Evolutionary conservation across 192 early-diverging fungal species (phyloP).

Genomic region (Gorgonomyces haynaldii): DNA sequence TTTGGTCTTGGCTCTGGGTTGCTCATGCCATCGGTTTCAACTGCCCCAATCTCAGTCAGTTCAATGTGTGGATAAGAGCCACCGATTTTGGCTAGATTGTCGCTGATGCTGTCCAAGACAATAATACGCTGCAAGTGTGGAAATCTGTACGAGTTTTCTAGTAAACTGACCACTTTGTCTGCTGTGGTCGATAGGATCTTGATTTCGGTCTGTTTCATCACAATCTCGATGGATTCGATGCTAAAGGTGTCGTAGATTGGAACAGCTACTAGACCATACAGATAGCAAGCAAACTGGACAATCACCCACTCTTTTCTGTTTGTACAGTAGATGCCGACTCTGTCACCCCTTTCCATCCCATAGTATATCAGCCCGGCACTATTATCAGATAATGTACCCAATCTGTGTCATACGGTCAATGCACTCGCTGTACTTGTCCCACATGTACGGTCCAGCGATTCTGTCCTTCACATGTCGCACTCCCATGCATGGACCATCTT

Average conservation of each 20-base stretch:
- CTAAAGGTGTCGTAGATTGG: constrained; percentile 72
- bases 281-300: not conserved
- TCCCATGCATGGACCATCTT: constrained; percentile 14
- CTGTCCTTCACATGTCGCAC: constrained; percentile 28
- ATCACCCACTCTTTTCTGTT: too few species aligned
- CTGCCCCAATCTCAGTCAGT: constrained; percentile 41
- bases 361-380: too few species aligned
- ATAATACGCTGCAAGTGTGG: constrained; percentile 60
- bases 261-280: constrained; percentile 19
- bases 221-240: constrained; percentile 41
- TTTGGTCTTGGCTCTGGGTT: constrained; percentile 26
- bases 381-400: too few species aligned
- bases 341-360: too few species aligned
- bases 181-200: constrained; percentile 38
- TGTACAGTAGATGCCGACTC: too few species aligned
- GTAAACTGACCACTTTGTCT: constrained; percentile 24
- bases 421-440: too few species aligned
- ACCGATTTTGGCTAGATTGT: constrained; percentile 14
- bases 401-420: too few species aligned
- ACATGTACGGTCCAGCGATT: too few species aligned
- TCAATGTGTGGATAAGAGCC: too few species aligned
- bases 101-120: constrained; percentile 49
- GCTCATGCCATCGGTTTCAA: constrained; percentile 47
- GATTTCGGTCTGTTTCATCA: constrained; percentile 64
- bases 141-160: constrained; percentile 46